Evolutionary conservation across 192 early-diverging fungal genomes (phyloP), one percentile per base, ranked within the genome.

Genomic region (Mortierella claussenii): DNA sequence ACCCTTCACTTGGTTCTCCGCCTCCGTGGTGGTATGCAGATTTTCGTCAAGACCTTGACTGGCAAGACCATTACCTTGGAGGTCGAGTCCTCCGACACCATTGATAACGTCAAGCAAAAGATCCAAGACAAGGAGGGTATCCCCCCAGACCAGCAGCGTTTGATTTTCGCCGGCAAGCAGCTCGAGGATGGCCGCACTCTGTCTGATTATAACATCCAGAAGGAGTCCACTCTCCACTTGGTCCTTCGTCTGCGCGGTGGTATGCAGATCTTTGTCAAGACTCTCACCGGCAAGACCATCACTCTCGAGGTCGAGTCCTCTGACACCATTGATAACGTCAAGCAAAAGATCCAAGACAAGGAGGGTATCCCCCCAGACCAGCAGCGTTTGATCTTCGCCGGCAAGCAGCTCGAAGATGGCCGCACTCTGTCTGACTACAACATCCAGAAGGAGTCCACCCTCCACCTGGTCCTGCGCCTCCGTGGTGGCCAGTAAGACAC

Each of bases 261-360:
- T 82, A 90, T 88, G 86, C 88, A 88, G 58, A 90, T 90, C 54
- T 90, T 91, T 54, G 91, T 92, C 56, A 92, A 95, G 88, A 92
- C 94, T 40, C 83, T 98, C 17, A 98, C 96, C 45, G 96, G 96
- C 70, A 98, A 96, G 90, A 98, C 96, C 78, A 96, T 98, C 83
- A 98, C 96, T 65, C 83, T 98, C 28, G 96, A 94, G 80, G 91
- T 93, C 31, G 91, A 93, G 81, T 91, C 89, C 27, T 87, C 84
- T 20, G 90, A 92, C 68, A 82, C 83, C 55, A 93, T 95, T 60
- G 92, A 94, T 45, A 89, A 91, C 62, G 91, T 95, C 80, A 95
- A 95, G 88, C 49, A 70, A 42, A 93, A 92, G 87, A 95, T 95
- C 57, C 91, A 93, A 83, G 90, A 95, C 65, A 94, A 92, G 85